phyloP scores from a whole-genome alignment of 306 rosid genomes.

The Psophocarpus tetragonolobus region DNA sequence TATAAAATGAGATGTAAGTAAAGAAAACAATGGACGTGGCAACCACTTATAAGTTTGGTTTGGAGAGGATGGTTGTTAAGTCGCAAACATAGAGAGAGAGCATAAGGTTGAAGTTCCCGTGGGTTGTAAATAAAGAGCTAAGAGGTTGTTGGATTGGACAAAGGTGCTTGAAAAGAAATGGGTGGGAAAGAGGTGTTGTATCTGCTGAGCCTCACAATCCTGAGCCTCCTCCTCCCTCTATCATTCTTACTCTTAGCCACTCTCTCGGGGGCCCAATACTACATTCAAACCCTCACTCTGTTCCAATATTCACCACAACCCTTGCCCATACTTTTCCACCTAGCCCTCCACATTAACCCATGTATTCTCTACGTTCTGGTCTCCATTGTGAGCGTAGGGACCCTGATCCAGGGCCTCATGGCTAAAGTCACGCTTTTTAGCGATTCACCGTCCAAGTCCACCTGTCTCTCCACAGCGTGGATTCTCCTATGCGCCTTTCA shows the following conservation, averaged over 20 bases:
- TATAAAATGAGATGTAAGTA: slow-evolving; percentile 43
- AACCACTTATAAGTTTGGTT: slow-evolving; percentile 46
- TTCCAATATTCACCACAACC: neutral
- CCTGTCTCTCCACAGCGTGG: slow-evolving; percentile 51
- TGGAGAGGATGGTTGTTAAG: slow-evolving; percentile 18
- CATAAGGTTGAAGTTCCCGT: slow-evolving; percentile 32
- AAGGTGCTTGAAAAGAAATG: slow-evolving; percentile 31
- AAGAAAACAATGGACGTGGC: slow-evolving; percentile 56
- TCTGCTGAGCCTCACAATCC: slow-evolving; percentile 60
- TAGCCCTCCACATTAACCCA: slow-evolving; percentile 47
- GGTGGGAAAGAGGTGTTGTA: slow-evolving; percentile 52
- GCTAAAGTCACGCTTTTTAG: slow-evolving; percentile 45
- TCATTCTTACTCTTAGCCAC: slow-evolving; percentile 75
- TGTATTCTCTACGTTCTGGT: slow-evolving; percentile 56
- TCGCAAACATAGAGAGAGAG: slow-evolving; percentile 36
- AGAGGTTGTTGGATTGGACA: neutral
- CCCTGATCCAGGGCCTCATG: slow-evolving; percentile 57
- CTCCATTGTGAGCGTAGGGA: slow-evolving; percentile 45
- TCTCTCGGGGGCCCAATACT: slow-evolving; percentile 46
- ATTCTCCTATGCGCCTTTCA: slow-evolving; percentile 64
- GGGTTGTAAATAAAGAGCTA: slow-evolving; percentile 30
- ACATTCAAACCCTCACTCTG: slow-evolving; percentile 33
- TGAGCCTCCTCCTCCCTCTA: slow-evolving; percentile 73
- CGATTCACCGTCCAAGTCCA: neutral
- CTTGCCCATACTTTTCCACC: slow-evolving; percentile 32